Evolutionary conservation across 2,329 filamentous ascomycete species (phyloP), one percentile per base, ranked within the genome.

Genomic region (Sarocladium brachiariae): DNA sequence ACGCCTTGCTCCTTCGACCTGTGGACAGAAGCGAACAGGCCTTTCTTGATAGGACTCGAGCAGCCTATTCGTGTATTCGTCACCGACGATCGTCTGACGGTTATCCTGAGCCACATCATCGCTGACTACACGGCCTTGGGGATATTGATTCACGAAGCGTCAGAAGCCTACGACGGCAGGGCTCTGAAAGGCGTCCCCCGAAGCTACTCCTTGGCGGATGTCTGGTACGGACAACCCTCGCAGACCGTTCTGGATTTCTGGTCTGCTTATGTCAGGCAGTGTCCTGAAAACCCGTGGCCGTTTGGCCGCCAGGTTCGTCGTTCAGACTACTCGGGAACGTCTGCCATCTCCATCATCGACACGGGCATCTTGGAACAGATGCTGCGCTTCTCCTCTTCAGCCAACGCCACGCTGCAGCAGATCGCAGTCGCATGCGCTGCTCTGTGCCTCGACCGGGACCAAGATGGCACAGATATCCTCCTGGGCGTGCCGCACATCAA

Each of bases 31-130:
- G 38, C 55, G 2, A 59, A 60, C 33, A 50, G 50, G 21, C 56
- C 56, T 2, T 66, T 67, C 50, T 21, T 59, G 31, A 50, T 67
- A n/a, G 18, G 34, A 8, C 38, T 49, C 1, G 53, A 54, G 6
- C 39, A 56, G 21, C 58, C 57, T 1, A 57, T 67, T 37, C 58
- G 62, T 14, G 59, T 65, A 7, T 23, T 59, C 13, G 50, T 66
- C 9, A 57, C 61, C 1, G 24, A 35, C 16, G 45, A 55, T 7
- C 39, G 51, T 1, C 45, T 68, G 2, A 30, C 65, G 4, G 53
- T 62, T 16, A 50, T 59, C 2, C 48, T 58, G 38, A 61, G 58
- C 25, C 65, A 68, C 50, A 66, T 68, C 43, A 58, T 68, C 9
- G 59, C 58, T 48, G 65, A 68, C 51, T 55, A 61, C 4, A 66